Evolutionary conservation across 306 rosid species (phyloP), one percentile per base, ranked within the genome.

Genomic region (Neltuma alba): DNA sequence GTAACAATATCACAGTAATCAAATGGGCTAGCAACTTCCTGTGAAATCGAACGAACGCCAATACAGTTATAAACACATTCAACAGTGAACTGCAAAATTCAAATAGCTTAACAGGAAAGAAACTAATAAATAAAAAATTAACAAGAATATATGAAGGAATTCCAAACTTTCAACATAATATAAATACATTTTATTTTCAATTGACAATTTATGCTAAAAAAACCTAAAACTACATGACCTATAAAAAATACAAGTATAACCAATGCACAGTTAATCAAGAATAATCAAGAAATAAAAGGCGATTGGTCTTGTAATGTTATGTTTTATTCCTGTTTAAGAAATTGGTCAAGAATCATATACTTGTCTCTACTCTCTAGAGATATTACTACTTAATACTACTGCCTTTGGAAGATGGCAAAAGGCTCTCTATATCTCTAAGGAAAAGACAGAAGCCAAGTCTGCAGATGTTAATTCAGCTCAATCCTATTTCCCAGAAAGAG

Each of bases 1-100:
- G 73, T 68, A 41, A 68, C 73, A 41, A 68, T 25, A 68, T 68
- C 73, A 41, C 73, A 68, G 54, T 68, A 68, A 68, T 68, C 73
- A 41, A 68, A 68, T 6, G 73, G 73, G 73, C 54, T 68, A 41
- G 54, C 52, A 21, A 23, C 54, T 68, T 68, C 73, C 73, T 68
- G 73, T 14, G 7, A 68, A 68, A 41, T 23, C 54, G 36, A 68
- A 67, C 54, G 36, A 68, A 67, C 5, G 11, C 13, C 31, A 37
- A 25, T 40, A 41, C 6, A 12, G 34, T 68, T 41, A 40, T 5
- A 68, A 68, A 40, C 52, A 67, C 33, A 40, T 67, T 40, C 18
- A 66, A n/a, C 31, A 21, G 72, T 38, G 31, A 33, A 67, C 50
- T 40, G 5, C n/a, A 10, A 67, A 67, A 40, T 21, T 67, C 15